Evolutionary conservation across 371 early-diverging fungal genomes (phyloP), one percentile per base, ranked within the genome.

Genomic region (Mucor sp.): DNA sequence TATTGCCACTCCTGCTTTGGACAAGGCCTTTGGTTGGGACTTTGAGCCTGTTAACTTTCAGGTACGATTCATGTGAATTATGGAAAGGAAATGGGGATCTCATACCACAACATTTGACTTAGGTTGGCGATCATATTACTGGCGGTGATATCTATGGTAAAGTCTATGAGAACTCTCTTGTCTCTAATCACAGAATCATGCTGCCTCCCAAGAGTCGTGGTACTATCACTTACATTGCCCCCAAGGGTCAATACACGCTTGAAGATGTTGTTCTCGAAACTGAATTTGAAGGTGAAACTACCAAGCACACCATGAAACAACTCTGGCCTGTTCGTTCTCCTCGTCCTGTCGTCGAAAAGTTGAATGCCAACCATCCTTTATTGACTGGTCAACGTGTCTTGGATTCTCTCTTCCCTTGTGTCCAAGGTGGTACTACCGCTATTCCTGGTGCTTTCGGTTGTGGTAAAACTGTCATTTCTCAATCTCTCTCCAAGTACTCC

Each of bases 381-480:
- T 89, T 99, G 72, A 99, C 99, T 43, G 99, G 99, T 58, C 99
- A 99, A 82, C 94, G 99, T 79, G 99, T 99, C 17, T 87, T 99
- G 71, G 99, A 99, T 74, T 94, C 98, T 30, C 90, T 99, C 25
- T 99, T 99, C 91, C 99, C 99, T 30, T 99, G 99, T 87, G 99
- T 99, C 7, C 99, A 99, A 85, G 99, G 99, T 69, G 99, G 99
- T 66, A 99, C 99, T 15, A 99, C 99, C 6, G 99, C 99, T 41
- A 99, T 99, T 86, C 99, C 99, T 15, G 99, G 99, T 65, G 99
- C 99, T 61, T 99, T 99, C 82, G 99, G 99, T 43, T 99, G 99
- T 84, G 99, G 99, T 61, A 99, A 99, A 87, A 99, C 99, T 60
- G 99, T 99, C 66, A 99, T 99, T 83, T 99, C 99, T 5, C 99